A percentile compares a stretch with the other conserved stretches of the same genome.
phyloP scores from a whole-genome alignment of 306 rosid genomes.

The Canavalia gladiata region DNA sequence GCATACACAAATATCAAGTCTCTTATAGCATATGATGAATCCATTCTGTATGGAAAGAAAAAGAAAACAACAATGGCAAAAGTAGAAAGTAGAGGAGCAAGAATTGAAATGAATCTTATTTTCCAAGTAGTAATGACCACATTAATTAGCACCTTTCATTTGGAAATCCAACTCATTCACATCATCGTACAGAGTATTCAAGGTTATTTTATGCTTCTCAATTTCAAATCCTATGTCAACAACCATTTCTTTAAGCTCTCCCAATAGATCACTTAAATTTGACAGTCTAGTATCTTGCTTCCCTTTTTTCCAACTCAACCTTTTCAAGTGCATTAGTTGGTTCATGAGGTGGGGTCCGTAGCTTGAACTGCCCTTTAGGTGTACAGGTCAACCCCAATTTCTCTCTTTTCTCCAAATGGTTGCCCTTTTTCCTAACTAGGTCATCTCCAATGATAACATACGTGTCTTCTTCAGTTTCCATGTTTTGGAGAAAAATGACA shows the following conservation, averaged over 20 bases:
- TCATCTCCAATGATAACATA: conserved; percentile 65
- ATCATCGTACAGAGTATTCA: conserved; percentile 63
- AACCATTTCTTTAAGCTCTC: conserved; percentile 94
- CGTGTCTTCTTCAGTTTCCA: conserved; percentile 97
- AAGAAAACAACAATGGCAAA: neutral
- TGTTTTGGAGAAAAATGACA: conserved; percentile 58
- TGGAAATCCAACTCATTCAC: conserved; percentile 74
- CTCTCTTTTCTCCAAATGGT: conserved; percentile 88
- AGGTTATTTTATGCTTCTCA: conserved; percentile 72
- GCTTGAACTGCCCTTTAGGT: conserved; percentile 62
- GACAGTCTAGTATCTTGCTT: conserved; percentile 96
- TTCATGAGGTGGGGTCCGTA: conserved; percentile 63
- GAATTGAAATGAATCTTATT: conserved; percentile 55
- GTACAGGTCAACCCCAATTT: conserved; percentile 76
- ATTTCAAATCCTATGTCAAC: conserved; percentile 95
- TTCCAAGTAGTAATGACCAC: conserved; percentile 82
- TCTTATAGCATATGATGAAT: conserved; percentile 38
- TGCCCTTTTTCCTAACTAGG: conserved; percentile 59
- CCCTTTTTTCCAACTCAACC: conserved; percentile 85
- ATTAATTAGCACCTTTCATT: conserved; percentile 72
- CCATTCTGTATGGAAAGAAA: too few relatives aligned
- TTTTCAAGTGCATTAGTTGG: conserved; percentile 69
- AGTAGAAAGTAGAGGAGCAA: neutral
- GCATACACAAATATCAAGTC: too few relatives aligned
- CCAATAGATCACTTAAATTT: conserved; percentile 78